These are phyloP conservation scores for Eustoma russellianum DNA, from an alignment of 257 asterid genomes.

Conservation along the genomic window DNA sequence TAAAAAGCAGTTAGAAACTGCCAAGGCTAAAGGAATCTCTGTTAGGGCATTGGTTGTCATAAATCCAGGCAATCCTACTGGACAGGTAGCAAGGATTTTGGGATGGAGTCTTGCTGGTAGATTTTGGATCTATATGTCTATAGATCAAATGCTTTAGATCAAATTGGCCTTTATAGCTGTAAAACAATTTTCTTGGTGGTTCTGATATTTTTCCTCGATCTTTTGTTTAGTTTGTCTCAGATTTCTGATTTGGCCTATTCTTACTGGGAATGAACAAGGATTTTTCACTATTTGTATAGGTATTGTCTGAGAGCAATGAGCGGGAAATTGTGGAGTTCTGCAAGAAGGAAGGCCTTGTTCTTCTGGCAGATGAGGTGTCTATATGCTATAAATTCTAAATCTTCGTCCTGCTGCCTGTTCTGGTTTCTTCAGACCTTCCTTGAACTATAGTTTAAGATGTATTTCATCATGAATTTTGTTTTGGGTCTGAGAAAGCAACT, in stretches of 20 bases:
- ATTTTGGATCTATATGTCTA: too few relatives aligned
- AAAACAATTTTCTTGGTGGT: neutral
- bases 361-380: constrained; percentile 92
- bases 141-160: too few relatives aligned
- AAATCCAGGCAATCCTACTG: constrained; percentile 98
- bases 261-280: neutral
- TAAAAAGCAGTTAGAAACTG: constrained; percentile 64
- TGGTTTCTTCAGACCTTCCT: neutral
- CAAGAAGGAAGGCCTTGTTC: constrained; percentile 95
- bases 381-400: neutral
- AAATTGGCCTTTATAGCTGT: too few relatives aligned
- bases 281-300: constrained; percentile 21
- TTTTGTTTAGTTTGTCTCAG: neutral
- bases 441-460: neutral
- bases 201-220: too few relatives aligned
- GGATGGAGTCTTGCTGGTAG: neutral
- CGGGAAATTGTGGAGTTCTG: constrained; percentile 84
- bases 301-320: constrained; percentile 61
- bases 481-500: neutral
- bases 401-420: constrained; percentile 3
- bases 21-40: constrained; percentile 60
- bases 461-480: neutral
- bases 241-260: neutral
- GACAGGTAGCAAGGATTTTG: constrained; percentile 48
- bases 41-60: constrained; percentile 93